These are phyloP conservation scores for Citropsis articulata DNA, from an alignment of 345 rosid species.

Conservation along the genomic window DNA sequence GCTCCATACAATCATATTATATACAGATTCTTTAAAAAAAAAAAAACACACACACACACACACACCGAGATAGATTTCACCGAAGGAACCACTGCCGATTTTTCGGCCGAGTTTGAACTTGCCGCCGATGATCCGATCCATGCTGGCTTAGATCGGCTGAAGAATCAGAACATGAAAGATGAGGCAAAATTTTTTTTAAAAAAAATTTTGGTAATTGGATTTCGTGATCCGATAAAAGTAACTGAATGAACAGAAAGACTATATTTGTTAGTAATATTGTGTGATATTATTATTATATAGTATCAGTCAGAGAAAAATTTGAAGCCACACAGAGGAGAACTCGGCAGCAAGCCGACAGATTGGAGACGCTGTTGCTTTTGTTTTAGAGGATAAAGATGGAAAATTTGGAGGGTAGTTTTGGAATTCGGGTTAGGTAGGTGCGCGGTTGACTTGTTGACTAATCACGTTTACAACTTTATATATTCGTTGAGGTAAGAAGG, in stretches of 20 bases:
- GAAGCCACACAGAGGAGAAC: slow-evolving; percentile 21
- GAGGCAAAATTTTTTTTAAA: not conserved
- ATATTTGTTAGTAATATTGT: not conserved
- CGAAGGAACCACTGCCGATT: slow-evolving; percentile 97
- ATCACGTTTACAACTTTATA: no score
- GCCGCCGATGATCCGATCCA: slow-evolving; percentile 85
- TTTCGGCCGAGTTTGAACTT: slow-evolving; percentile 86
- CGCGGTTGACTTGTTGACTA: slow-evolving; percentile 1
- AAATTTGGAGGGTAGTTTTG: slow-evolving; percentile 26
- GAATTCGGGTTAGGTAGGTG: slow-evolving; percentile 8
- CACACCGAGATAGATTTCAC: slow-evolving; percentile 89
- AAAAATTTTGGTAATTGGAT: not conserved
- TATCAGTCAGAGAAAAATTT: slow-evolving; percentile 5
- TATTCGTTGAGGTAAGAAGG: no score
- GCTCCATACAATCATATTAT: not conserved
- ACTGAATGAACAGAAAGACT: not conserved
- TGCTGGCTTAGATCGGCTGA: slow-evolving; percentile 23
- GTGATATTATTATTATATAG: not conserved
- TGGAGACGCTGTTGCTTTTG: slow-evolving; percentile 2
- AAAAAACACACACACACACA: not conserved
- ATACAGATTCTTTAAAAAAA: not conserved
- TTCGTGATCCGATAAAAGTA: not conserved
- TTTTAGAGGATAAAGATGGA: slow-evolving; percentile 8
- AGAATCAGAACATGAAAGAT: slow-evolving; percentile 29
- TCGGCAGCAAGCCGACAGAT: slow-evolving; percentile 18